phyloP scores from a whole-genome alignment of 164 flowering plant species.

The Dillenia suffruticosa region DNA sequence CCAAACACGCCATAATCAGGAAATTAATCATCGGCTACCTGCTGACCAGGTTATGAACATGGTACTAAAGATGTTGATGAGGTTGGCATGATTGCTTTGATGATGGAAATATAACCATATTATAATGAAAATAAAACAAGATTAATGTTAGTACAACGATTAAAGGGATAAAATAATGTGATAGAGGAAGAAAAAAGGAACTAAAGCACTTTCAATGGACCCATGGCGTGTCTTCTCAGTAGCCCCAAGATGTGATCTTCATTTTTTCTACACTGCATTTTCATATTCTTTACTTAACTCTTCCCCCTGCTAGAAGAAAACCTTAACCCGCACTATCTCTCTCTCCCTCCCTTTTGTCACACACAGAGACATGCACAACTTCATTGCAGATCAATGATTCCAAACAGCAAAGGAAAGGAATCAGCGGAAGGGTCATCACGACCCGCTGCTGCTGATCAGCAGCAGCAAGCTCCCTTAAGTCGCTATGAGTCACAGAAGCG shows the following conservation, averaged over 20 bases:
- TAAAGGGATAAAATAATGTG: slow-evolving; percentile 34
- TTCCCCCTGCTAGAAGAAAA: too few species aligned
- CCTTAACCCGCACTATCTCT: not conserved
- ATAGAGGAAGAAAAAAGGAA: slow-evolving; percentile 22
- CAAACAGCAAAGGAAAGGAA: slow-evolving; percentile 28
- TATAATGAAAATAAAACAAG: slow-evolving; percentile 6
- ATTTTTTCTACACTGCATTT: not conserved
- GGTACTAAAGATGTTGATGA: too few species aligned
- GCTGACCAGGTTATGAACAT: too few species aligned
- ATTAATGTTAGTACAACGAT: slow-evolving; percentile 29
- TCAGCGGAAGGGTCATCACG: slow-evolving; percentile 25
- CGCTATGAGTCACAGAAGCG: slow-evolving; percentile 62
- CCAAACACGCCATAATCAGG: too few species aligned
- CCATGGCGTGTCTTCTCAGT: slow-evolving; percentile 29
- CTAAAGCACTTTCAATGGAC: slow-evolving; percentile 44
- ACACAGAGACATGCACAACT: too few species aligned
- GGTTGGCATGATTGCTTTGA: slow-evolving; percentile 25
- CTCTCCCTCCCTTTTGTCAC: too few species aligned
- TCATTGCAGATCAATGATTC: slow-evolving; percentile 5
- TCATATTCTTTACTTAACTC: not conserved
- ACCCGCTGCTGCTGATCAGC: slow-evolving; percentile 14
- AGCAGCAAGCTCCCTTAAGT: slow-evolving; percentile 30
- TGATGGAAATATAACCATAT: slow-evolving; percentile 30
- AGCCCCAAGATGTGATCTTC: slow-evolving; percentile 26
- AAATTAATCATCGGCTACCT: too few species aligned